Evolutionary conservation across 306 rosid genomes (phyloP), one percentile per base, ranked within the genome.

Genomic region (Cucumis hystrix): DNA sequence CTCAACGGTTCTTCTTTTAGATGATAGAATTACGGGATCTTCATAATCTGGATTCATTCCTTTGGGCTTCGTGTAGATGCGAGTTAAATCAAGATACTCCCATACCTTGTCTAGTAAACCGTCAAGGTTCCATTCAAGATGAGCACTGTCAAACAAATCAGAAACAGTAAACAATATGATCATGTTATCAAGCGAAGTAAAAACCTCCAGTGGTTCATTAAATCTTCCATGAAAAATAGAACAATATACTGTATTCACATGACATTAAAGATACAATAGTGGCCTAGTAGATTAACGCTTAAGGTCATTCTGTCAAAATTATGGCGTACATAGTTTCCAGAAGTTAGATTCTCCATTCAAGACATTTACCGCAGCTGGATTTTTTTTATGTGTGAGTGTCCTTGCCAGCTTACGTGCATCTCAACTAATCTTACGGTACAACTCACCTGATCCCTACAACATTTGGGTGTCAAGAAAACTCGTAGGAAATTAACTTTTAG

Each of bases 31-130:
- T 64, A 95, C 99, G 62, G 97, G 99, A 74, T 95, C 99, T 87
- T 95, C 99, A 70, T 95, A 95, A 81, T 95, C 99, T 49, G 97
- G 99, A 88, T 95, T 95, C 97, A 95, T 88, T 80, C 99, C 99
- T 82, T 90, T 95, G 40, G 99, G 99, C 83, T 95, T 95, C 13
- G 99, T 95, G 85, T 89, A 92, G 79, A 95, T 89, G 35, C 99
- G 97, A 77, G 99, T 95, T 84, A 95, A 89, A 81, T 40, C 63
- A 57, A 95, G 96, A 84, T 95, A 95, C 75, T 95, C 97, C 97
- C 99, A 95, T 62, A 95, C 83, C 85, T 87, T 95, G 16, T 95
- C 99, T 87, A 95, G 87, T 83, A 95, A 86, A 81, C 97, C 97
- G 79, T 95, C 99, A 83, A 92, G 97, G 81, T 95, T 95, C 99